Base-by-base conservation (phyloP, 176 grass and related monocot genomes). In the Tillandsia fasciculata region DNA sequence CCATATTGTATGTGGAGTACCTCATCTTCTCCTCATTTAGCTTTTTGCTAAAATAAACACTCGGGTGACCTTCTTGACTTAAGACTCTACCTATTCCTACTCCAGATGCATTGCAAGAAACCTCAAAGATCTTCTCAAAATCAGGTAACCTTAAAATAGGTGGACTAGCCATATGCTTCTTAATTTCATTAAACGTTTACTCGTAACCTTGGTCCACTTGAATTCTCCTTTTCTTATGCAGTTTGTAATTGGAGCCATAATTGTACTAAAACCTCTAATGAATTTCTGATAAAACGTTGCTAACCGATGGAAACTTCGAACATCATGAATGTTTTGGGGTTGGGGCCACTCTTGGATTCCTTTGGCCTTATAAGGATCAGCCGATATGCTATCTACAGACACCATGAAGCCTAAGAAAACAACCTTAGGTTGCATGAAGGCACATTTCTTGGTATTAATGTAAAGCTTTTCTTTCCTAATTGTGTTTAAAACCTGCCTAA, bases 401-500 rank as follows among this genome's bases (percentile, higher is more conserved):
- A 42, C 33, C 33, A 7, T 6, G 3, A 42, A 7, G 33, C 33
- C 33, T 42, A 42, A 7, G 33, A 42, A 42, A 42, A 42, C 33
- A 42, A 42, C 33, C 33, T 42, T 42, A 42, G 33, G 33, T 42
- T 42, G 33, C 14, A 77, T 5, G n/a, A 77, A 77, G 9, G 51
- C 29, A 33, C 74, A 77, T 64, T 77, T 77, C n/a, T 68, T 68
- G 9, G 51, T 1, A 15, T 69, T 77, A 5, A 27, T 51, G 53
- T 77, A 77, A 42, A 77, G 56, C 22, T 69, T 51, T 52, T 77
- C 20, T 23, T 53, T 49, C 8, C 12, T 12, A 20, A 77, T 18
- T 0, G 67, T 53, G n/a, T 68, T 49, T 50, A 76, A 76, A 51
- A 76, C 47, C 28, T 65, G 11, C 11, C 9, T 13, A 65, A 76